Evolutionary conservation across 2,329 filamentous ascomycete genomes (phyloP).

Genomic region (Colletotrichum liriopes): DNA sequence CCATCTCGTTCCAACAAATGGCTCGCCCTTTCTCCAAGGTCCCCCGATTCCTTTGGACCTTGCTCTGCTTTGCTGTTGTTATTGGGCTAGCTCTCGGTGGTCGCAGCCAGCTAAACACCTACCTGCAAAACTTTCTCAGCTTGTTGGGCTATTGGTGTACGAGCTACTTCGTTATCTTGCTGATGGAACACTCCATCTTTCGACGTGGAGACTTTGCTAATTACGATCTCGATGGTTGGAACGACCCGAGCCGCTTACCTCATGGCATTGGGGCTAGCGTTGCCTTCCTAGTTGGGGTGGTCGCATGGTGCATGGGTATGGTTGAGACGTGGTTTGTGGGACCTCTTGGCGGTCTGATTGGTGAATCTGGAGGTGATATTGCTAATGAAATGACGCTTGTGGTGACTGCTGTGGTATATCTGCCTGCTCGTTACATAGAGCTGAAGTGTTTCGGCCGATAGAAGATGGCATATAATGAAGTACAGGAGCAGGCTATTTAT

Average conservation of each 20-base stretch:
- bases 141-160: too few species aligned
- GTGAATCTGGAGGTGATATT: constrained; percentile 16
- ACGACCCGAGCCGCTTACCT: constrained; percentile 22
- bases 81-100: constrained; percentile 1
- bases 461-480: too few species aligned
- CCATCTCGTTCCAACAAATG: too few species aligned
- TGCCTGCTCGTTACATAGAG: too few species aligned
- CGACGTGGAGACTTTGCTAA: constrained; percentile 15
- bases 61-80: neutral
- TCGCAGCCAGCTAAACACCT: neutral
- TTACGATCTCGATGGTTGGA: constrained; percentile 20
- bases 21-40: neutral
- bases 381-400: too few species aligned
- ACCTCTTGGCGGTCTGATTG: constrained; percentile 11
- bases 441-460: too few species aligned
- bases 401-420: too few species aligned
- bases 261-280: constrained; percentile 15
- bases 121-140: neutral
- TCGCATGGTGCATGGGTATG: constrained; percentile 17
- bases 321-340: constrained; percentile 21
- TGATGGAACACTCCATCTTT: constrained; percentile 1
- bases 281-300: constrained; percentile 11
- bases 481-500: too few species aligned
- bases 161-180: too few species aligned
- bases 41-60: constrained; percentile 1